Conservation (phyloP, 2,329 filamentous ascomycete genomes). For the Beauveria rudraprayagi region DNA sequence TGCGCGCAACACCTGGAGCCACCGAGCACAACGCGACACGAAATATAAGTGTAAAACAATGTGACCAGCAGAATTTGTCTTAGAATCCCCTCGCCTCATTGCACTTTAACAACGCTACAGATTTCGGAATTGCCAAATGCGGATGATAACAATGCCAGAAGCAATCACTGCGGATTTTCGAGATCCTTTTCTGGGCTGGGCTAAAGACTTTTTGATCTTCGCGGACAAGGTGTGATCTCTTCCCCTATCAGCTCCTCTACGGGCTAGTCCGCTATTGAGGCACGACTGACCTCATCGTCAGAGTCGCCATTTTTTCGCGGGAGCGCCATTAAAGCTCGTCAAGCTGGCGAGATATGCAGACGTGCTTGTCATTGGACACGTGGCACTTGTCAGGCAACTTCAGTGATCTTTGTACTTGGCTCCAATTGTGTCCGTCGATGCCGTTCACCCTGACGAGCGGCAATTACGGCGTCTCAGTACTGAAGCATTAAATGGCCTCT, state of each 20-base stretch:
- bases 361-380: neutral
- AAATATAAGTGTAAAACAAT: too few species aligned
- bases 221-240: neutral
- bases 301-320: neutral
- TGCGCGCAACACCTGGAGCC: too few species aligned
- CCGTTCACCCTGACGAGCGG: neutral
- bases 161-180: too few species aligned
- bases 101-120: too few species aligned
- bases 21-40: too few species aligned
- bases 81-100: too few species aligned
- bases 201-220: too few species aligned
- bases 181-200: too few species aligned
- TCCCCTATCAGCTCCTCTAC: neutral
- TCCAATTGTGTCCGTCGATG: neutral
- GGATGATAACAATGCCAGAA: too few species aligned
- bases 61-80: too few species aligned
- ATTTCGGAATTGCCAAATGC: too few species aligned
- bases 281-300: neutral
- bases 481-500: conserved; percentile 9
- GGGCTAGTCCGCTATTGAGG: neutral
- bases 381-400: neutral
- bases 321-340: neutral
- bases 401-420: neutral
- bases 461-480: neutral
- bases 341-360: neutral